Evolutionary conservation across 2,329 filamentous ascomycete genomes (phyloP).

Genomic region (Neonectria coccinea): DNA sequence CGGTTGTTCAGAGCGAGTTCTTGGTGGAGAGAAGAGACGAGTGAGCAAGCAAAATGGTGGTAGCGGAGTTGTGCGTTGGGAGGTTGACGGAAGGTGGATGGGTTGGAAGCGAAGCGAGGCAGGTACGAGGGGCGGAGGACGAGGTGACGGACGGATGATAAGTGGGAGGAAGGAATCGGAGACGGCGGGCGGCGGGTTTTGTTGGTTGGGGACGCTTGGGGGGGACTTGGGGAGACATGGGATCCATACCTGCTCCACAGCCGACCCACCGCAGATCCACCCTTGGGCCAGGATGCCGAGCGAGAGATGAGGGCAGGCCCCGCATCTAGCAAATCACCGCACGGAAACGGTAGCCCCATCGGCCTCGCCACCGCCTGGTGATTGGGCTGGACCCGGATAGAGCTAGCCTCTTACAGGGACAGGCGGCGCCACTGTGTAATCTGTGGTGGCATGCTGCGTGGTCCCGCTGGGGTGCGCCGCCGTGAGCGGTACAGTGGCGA

Average conservation of each 20-base stretch:
- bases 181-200: constrained; percentile 47
- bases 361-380: constrained; percentile 49
- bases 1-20: constrained; percentile 20
- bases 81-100: constrained; percentile 36
- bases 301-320: constrained; percentile 40
- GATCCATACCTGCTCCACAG: constrained; percentile 31
- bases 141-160: constrained; percentile 41
- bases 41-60: constrained; percentile 33
- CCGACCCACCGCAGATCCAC: constrained; percentile 26
- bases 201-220: constrained; percentile 48
- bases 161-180: constrained; percentile 43
- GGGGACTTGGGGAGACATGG: constrained; percentile 27
- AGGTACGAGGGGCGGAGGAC: constrained; percentile 41
- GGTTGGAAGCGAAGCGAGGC: constrained; percentile 43
- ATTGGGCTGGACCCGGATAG: constrained; percentile 46
- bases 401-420: constrained; percentile 38
- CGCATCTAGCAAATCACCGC: constrained; percentile 47
- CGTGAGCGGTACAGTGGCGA: constrained; percentile 40
- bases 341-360: constrained; percentile 39
- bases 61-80: constrained; percentile 39
- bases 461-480: constrained; percentile 30
- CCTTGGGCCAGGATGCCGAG: constrained; percentile 34
- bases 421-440: constrained; percentile 46
- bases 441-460: constrained; percentile 46
- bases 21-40: constrained; percentile 26